Conservation (phyloP, 306 rosid species). For the Cucurbita maxima region DNA sequence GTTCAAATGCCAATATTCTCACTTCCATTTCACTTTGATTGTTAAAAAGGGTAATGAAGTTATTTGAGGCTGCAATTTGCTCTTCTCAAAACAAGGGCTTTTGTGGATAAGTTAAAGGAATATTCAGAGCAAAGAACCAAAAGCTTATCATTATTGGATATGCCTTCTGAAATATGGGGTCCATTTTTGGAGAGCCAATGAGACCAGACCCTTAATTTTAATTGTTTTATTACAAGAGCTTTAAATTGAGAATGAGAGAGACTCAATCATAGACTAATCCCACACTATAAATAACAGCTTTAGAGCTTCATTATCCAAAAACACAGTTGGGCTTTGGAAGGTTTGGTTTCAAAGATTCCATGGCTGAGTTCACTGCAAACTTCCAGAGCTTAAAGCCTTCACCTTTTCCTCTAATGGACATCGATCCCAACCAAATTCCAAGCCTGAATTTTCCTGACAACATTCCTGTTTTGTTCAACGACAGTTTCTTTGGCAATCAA, state of each 20-base stretch:
- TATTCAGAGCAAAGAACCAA: background rate
- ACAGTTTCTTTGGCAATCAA: slow-evolving; percentile 29
- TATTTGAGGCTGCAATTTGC: background rate
- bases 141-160: slow-evolving; percentile 4
- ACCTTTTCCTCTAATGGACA: slow-evolving; percentile 42
- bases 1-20: background rate
- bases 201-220: background rate
- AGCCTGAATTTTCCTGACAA: slow-evolving; percentile 25
- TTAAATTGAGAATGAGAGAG: background rate
- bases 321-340: background rate
- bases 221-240: background rate
- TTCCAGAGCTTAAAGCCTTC: slow-evolving; percentile 42
- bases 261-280: background rate
- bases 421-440: slow-evolving; percentile 41
- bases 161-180: background rate
- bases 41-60: background rate
- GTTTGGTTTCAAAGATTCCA: background rate
- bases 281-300: slow-evolving; percentile 4
- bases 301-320: slow-evolving; percentile 7
- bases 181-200: slow-evolving; percentile 1
- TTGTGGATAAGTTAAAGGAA: slow-evolving; percentile 1
- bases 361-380: slow-evolving; percentile 65
- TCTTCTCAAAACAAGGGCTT: background rate
- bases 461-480: slow-evolving; percentile 38
- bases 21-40: background rate